Base-by-base conservation (phyloP, 768 basidiomycete genomes). In the Lepiota brunneoincarnata region DNA sequence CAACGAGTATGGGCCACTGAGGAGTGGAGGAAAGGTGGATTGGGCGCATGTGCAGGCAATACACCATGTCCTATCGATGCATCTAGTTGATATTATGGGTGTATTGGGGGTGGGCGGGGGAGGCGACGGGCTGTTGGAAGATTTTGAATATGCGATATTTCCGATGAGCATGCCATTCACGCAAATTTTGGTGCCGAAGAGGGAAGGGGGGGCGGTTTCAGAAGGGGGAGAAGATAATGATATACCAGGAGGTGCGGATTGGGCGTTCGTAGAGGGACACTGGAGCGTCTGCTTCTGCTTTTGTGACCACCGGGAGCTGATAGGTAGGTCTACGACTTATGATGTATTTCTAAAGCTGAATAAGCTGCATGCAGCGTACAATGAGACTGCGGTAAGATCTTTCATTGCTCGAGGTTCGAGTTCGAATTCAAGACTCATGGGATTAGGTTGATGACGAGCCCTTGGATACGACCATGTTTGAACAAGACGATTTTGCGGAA, bases 231-330 rank as follows among this genome's bases (percentile, higher is more conserved):
- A 65, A 39, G 70, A 67, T 47, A 55, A 60, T 12, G 39, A 40
- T n/a, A 40, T 53, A n/a, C 34, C 51, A 26, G 43, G 26, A 28
- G 44, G 36, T 39, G 52, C 23, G 12, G 84, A 86, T 63, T 84
- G 84, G 83, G 82, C 78, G 1, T 81, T 82, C 2, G 67, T 89
- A 0, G 71, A 72, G 28, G 87, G 87, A 0, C 28, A 66, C 14
- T 89, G 87, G 87, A 67, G 70, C 3, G 76, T 82, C 11, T 76
- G 79, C n/a, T 88, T 87, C 61, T 82, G 79, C 49, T 89, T 86
- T 61, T 76, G 79, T 49, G 86, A 89, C 63, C 86, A 89, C 61
- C 69, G 83, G 4, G 83, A 84, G 43, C 73, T 89, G 35, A 60
- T 86, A 38, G 68, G 86, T 89, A 61, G 65, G 85, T 71, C 11